Percentiles rank a stretch among this genome's conserved stretches.
Conservation (phyloP, 768 basidiomycete genomes). For the Pisolithus albus region DNA sequence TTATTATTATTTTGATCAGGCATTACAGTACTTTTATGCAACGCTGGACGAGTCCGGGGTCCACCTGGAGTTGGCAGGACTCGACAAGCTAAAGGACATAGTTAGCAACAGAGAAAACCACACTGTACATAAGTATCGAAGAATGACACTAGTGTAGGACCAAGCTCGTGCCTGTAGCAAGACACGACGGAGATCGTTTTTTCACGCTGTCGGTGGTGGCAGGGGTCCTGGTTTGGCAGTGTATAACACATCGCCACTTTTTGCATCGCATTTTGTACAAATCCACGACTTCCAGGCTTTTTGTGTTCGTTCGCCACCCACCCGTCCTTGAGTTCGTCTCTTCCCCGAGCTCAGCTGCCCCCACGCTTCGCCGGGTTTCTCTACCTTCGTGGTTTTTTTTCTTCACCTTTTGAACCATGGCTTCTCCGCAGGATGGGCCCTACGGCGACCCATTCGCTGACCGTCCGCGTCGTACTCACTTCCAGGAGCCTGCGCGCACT, state of each 20-base stretch:
- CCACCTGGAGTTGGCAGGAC: no score
- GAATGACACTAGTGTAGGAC: no score
- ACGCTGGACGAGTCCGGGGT: no score
- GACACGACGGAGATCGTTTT: no score
- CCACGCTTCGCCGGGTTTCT: conserved; percentile 6
- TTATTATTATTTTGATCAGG: no score
- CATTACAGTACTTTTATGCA: no score
- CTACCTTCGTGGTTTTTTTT: conserved; percentile 4
- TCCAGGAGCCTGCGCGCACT: conserved; percentile 51
- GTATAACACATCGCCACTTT: conserved; percentile 29
- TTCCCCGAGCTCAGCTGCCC: conserved; percentile 1
- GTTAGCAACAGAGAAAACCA: no score
- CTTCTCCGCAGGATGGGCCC: conserved; percentile 26
- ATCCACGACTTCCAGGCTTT: conserved; percentile 14
- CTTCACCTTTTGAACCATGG: conserved; percentile 12
- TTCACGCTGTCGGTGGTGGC: conserved; percentile 13
- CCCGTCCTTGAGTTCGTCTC: conserved; percentile 2
- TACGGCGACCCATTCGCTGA: conserved; percentile 71
- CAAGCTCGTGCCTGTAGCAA: no score
- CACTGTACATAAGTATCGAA: background rate
- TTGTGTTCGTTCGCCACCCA: conserved; percentile 18
- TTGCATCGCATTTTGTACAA: conserved; percentile 19
- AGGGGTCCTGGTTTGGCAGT: conserved; percentile 25
- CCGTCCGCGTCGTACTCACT: conserved; percentile 50
- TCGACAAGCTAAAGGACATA: no score